A percentile compares a stretch with the other conserved stretches of the same genome.
Evolutionary conservation across 129 eudicot species (phyloP).

Genomic region (Rutidosis leptorrhynchoides): DNA sequence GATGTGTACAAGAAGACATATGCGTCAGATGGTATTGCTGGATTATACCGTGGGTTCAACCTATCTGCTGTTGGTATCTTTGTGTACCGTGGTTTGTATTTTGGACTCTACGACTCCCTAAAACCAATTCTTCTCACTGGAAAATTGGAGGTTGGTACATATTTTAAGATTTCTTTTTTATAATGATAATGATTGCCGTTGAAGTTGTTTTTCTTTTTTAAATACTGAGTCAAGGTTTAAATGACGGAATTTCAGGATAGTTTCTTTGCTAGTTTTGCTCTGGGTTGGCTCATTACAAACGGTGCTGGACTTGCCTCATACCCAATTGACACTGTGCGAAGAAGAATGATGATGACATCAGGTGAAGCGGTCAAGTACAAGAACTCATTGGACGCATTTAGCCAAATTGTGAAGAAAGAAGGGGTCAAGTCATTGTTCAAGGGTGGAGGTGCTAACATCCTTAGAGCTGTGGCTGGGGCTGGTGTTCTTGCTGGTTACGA

Average conservation of each 20-base stretch:
- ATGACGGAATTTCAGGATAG: background rate
- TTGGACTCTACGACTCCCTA: background rate
- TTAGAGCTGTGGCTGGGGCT: background rate
- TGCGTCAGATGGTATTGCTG: background rate
- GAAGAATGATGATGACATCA: constrained; percentile 3
- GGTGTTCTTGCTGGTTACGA: background rate
- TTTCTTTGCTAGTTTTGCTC: background rate
- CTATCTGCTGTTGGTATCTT: background rate
- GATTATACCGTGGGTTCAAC: background rate
- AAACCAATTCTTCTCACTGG: background rate
- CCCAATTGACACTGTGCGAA: background rate
- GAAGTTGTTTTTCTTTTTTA: too few relatives aligned
- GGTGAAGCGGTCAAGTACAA: constrained; percentile 8
- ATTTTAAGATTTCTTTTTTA: background rate
- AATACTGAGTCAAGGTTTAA: background rate
- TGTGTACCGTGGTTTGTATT: constrained; percentile 1
- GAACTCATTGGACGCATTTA: background rate
- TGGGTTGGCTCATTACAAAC: background rate
- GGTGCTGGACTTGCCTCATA: constrained; percentile 6
- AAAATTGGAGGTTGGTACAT: background rate
- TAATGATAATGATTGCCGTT: background rate
- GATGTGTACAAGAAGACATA: constrained; percentile 4
- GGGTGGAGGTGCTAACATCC: background rate
- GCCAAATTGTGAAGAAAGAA: background rate
- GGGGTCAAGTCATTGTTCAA: background rate